Evolutionary conservation across 305 asterid genomes (phyloP).

Genomic region (Plantago lanceolata): DNA sequence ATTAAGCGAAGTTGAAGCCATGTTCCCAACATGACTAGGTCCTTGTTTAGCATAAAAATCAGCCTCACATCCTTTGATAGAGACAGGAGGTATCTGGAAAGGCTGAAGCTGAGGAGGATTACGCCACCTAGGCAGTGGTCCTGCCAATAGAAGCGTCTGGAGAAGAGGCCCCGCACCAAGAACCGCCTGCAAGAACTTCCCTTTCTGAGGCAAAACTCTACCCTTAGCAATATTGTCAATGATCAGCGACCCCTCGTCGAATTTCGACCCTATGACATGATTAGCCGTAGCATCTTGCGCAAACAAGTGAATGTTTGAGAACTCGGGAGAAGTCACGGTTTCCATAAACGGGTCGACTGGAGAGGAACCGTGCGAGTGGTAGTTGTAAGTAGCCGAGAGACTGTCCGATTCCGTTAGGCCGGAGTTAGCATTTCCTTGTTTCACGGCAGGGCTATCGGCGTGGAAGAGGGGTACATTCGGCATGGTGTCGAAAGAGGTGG

Average conservation of each 20-base stretch:
- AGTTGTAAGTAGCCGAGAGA: slow-evolving; percentile 43
- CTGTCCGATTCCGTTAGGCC: slow-evolving; percentile 63
- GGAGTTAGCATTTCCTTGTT: slow-evolving; percentile 43
- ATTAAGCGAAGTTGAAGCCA: slow-evolving; percentile 15
- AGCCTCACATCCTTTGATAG: slow-evolving; percentile 34
- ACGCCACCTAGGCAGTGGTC: slow-evolving; percentile 73
- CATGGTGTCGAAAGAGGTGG: slow-evolving; percentile 20
- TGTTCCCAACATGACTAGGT: slow-evolving; percentile 17
- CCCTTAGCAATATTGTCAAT: slow-evolving; percentile 44
- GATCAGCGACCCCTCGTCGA: slow-evolving; percentile 38
- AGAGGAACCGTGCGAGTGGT: slow-evolving; percentile 49
- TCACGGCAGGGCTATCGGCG: slow-evolving; percentile 28
- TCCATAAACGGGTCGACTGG: slow-evolving; percentile 34
- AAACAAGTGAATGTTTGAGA: slow-evolving; percentile 36
- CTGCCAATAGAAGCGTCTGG: slow-evolving; percentile 56
- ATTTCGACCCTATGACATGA: slow-evolving; percentile 18
- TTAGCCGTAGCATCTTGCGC: slow-evolving; percentile 3
- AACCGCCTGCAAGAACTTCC: slow-evolving; percentile 55
- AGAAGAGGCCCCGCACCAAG: slow-evolving; percentile 59
- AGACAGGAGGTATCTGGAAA: slow-evolving; percentile 51
- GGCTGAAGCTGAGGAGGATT: slow-evolving; percentile 63
- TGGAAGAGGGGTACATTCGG: slow-evolving; percentile 21
- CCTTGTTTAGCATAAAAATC: slow-evolving; percentile 27
- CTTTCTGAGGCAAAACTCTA: slow-evolving; percentile 46
- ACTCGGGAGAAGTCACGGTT: slow-evolving; percentile 39